A percentile compares a stretch with the other conserved stretches of the same genome.
phyloP scores from a whole-genome alignment of 257 asterid genomes.

The Fraxinus cuspidata region DNA sequence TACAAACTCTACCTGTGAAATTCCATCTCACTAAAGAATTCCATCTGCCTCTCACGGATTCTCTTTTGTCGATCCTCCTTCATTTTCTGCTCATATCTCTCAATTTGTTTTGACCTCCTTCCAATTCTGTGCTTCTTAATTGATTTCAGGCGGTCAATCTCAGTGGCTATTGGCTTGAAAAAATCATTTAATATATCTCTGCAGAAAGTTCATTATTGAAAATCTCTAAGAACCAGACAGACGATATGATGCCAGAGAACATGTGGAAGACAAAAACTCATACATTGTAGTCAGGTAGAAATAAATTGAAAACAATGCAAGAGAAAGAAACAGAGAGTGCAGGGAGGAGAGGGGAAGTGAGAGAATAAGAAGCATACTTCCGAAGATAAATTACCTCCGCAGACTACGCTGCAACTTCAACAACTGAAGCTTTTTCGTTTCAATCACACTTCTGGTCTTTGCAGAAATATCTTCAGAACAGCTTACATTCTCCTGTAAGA shows the following conservation, averaged over 20 bases:
- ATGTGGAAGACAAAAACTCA: constrained; percentile 19
- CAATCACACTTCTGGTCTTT: constrained; percentile 95
- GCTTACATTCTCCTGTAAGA: constrained; percentile 79
- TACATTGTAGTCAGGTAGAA: constrained; percentile 1
- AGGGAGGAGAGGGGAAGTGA: not conserved
- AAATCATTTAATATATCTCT: constrained; percentile 81
- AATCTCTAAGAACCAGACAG: constrained; percentile 23
- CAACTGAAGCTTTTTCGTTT: constrained; percentile 93
- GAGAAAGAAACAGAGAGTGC: not conserved
- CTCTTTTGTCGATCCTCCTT: constrained; percentile 98
- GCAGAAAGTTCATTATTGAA: constrained; percentile 35
- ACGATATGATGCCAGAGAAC: constrained; percentile 13
- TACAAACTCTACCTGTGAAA: constrained; percentile 71
- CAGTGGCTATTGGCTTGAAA: constrained; percentile 79
- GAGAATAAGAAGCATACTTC: constrained; percentile 18
- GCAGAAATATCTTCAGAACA: constrained; percentile 91
- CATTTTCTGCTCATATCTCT: constrained; percentile 95
- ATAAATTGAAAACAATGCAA: not conserved
- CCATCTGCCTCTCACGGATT: constrained; percentile 95
- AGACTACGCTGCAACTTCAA: constrained; percentile 89
- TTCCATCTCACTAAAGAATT: constrained; percentile 90
- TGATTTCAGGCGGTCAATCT: constrained; percentile 83
- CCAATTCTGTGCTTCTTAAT: constrained; percentile 93
- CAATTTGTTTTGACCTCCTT: constrained; percentile 93
- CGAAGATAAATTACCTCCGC: constrained; percentile 60